Conservation (phyloP, 2,329 filamentous ascomycete genomes). For the Stemphylium lycopersici region DNA sequence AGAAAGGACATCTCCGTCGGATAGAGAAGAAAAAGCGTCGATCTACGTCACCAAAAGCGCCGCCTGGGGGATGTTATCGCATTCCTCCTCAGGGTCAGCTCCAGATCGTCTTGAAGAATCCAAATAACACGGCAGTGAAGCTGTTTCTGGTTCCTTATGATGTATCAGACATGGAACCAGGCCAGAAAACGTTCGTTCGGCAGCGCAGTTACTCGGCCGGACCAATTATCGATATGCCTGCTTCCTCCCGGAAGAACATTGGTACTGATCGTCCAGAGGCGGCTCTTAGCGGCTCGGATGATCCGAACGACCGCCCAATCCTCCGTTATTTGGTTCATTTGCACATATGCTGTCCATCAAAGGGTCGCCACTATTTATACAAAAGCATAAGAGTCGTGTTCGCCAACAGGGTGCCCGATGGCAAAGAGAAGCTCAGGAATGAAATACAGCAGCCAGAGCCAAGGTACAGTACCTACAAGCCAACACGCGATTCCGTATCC, state of each 20-base stretch:
- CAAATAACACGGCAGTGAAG: conserved; percentile 97
- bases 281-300: conserved; percentile 56
- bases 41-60: conserved; percentile 64
- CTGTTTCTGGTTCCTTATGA: conserved; percentile 94
- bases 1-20: conserved; percentile 49
- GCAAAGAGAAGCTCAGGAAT: conserved; percentile 88
- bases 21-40: conserved; percentile 66
- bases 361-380: conserved; percentile 86
- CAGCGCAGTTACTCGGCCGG: conserved; percentile 92
- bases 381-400: conserved; percentile 94
- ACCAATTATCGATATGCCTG: conserved; percentile 76
- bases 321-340: conserved; percentile 90
- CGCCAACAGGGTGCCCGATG: conserved; percentile 93
- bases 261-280: conserved; percentile 63
- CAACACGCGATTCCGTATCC: conserved; percentile 53
- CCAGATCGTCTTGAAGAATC: conserved; percentile 97
- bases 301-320: conserved; percentile 69
- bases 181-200: conserved; percentile 93
- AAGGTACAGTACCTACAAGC: conserved; percentile 82
- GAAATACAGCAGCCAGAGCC: conserved; percentile 91
- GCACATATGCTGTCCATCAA: conserved; percentile 87
- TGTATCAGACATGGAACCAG: conserved; percentile 86
- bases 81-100: conserved; percentile 93
- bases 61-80: conserved; percentile 87
- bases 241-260: conserved; percentile 53